phyloP scores from a whole-genome alignment of 192 early-diverging fungal species.

The Gryganskiella cystojenkinii region DNA sequence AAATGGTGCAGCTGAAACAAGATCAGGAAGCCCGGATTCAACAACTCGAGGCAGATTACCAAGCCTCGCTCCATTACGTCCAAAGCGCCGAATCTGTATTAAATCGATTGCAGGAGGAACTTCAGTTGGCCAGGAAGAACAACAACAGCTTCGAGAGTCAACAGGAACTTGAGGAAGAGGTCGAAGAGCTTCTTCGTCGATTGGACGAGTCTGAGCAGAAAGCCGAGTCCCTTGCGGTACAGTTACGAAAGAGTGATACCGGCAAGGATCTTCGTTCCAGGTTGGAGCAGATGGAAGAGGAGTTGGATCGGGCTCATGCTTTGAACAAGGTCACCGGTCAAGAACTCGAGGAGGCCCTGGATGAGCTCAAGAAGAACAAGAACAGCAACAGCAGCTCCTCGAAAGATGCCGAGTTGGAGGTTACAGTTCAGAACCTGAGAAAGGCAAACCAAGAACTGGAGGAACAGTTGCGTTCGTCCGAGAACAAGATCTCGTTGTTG shows the following conservation, averaged over 20 bases:
- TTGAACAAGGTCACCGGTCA: slow-evolving; percentile 40
- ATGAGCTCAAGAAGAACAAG: slow-evolving; percentile 26
- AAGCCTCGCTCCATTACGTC: slow-evolving; percentile 46
- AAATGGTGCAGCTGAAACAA: slow-evolving; percentile 14
- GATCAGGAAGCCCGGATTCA: slow-evolving; percentile 27
- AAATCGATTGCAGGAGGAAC: slow-evolving; percentile 44
- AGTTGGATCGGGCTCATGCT: slow-evolving; percentile 39
- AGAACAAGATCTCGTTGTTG: slow-evolving; percentile 49
- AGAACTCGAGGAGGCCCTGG: slow-evolving; percentile 40
- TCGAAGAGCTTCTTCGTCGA: slow-evolving; percentile 33
- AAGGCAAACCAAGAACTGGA: slow-evolving; percentile 40
- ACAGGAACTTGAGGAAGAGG: slow-evolving; percentile 30
- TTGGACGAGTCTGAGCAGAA: slow-evolving; percentile 23
- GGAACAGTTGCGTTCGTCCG: slow-evolving; percentile 37
- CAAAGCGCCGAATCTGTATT: slow-evolving; percentile 49
- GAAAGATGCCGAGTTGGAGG: slow-evolving; percentile 24
- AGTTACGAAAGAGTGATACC: slow-evolving; percentile 3
- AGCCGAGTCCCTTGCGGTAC: slow-evolving; percentile 5
- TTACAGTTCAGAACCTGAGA: slow-evolving; percentile 11
- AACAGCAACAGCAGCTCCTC: not conserved
- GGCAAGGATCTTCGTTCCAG: not conserved
- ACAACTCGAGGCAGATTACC: slow-evolving; percentile 57
- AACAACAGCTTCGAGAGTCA: not conserved
- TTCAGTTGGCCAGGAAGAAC: slow-evolving; percentile 20
- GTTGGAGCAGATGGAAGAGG: slow-evolving; percentile 27